These are phyloP conservation scores for Ascocoryne sarcoides DNA, from an alignment of 2,329 filamentous ascomycete genomes.

Conservation along the genomic window DNA sequence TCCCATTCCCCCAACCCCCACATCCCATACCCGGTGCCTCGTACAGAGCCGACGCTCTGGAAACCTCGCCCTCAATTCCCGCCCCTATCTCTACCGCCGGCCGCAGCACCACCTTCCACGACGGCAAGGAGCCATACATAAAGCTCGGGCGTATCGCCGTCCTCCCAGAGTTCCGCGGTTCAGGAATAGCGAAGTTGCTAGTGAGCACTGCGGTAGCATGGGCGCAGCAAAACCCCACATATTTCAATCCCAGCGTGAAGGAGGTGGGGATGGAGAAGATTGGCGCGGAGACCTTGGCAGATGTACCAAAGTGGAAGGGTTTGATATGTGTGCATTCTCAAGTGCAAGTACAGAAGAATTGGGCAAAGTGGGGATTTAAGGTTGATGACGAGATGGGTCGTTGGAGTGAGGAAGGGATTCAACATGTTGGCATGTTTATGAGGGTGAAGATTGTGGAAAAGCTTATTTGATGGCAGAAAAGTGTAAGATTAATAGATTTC, in stretches of 20 bases:
- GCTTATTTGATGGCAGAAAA: no score
- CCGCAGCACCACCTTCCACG: constrained; percentile 40
- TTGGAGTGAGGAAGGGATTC: constrained; percentile 80
- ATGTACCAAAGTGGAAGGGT: constrained; percentile 61
- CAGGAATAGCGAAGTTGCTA: constrained; percentile 55
- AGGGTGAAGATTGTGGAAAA: constrained; percentile 32
- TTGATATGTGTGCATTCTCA: constrained; percentile 76
- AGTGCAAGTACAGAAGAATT: constrained; percentile 52
- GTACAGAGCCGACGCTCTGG: constrained; percentile 16
- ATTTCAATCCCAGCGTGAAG: constrained; percentile 38
- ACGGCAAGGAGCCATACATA: constrained; percentile 65
- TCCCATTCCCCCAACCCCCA: constrained; percentile 43
- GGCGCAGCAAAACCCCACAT: constrained; percentile 50
- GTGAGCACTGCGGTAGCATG: constrained; percentile 62
- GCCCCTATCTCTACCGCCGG: constrained; percentile 16
- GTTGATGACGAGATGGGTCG: constrained; percentile 63
- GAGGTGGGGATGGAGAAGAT: constrained; percentile 37
- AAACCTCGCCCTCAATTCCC: constrained; percentile 5
- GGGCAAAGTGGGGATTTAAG: constrained; percentile 64
- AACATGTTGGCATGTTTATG: constrained; percentile 75
- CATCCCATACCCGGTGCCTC: constrained; percentile 45
- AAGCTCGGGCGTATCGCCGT: constrained; percentile 76
- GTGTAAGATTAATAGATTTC: no score
- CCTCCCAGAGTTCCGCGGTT: constrained; percentile 53
- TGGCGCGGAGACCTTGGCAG: constrained; percentile 31